Conservation (phyloP, 2,329 filamentous ascomycete species). For the Macrophomina pseudophaseolina region DNA sequence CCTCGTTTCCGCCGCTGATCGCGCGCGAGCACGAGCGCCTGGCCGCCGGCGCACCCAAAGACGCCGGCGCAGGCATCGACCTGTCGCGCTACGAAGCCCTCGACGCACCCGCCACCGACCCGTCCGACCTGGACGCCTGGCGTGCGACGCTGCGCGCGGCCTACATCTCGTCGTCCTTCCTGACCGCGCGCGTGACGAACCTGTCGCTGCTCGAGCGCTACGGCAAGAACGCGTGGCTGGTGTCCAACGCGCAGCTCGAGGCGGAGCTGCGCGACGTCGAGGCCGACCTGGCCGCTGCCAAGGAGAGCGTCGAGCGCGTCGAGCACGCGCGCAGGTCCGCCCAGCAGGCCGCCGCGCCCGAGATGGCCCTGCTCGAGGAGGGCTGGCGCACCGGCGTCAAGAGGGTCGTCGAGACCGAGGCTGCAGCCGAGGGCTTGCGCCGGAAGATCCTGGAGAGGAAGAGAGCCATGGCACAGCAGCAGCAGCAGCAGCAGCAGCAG, state of each 20-base stretch:
- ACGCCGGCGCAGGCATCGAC: constrained; percentile 71
- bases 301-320: constrained; percentile 72
- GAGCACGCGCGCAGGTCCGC: constrained; percentile 71
- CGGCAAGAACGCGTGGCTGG: constrained; percentile 91
- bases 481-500: not conserved
- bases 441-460: constrained; percentile 44
- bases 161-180: constrained; percentile 64
- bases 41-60: constrained; percentile 52
- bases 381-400: constrained; percentile 81
- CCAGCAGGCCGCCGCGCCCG: constrained; percentile 74
- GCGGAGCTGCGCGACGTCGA: constrained; percentile 72
- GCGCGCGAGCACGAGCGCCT: constrained; percentile 72
- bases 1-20: constrained; percentile 70
- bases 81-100: constrained; percentile 82
- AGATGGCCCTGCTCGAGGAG: constrained; percentile 75
- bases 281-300: constrained; percentile 71
- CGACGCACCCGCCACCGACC: constrained; percentile 58
- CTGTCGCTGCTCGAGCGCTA: constrained; percentile 77
- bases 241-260: constrained; percentile 82
- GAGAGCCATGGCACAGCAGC: constrained; percentile 30
- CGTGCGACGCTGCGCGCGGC: constrained; percentile 58
- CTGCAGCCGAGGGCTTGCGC: constrained; percentile 74
- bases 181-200: constrained; percentile 62
- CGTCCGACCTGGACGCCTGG: constrained; percentile 53
- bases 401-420: constrained; percentile 81